Conservation (phyloP, 345 rosid genomes). For the Noccaea bulbosa region DNA sequence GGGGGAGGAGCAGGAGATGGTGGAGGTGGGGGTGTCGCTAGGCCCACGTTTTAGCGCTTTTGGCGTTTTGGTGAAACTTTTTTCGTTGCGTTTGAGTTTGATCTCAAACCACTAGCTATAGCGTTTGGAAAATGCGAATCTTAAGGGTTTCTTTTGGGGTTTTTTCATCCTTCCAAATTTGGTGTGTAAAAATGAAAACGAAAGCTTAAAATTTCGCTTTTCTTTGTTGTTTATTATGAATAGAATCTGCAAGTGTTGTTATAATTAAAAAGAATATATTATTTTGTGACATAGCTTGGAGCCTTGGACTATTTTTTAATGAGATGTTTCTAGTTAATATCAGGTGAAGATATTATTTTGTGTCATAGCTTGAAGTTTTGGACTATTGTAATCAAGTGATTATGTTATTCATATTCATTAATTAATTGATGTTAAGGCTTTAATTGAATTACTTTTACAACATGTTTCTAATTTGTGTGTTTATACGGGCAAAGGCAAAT, state of each 20-base stretch:
- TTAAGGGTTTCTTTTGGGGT: slow-evolving; percentile 20
- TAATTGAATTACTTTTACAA: not conserved
- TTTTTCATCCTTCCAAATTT: not conserved
- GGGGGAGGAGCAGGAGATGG: slow-evolving; percentile 29
- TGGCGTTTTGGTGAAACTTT: slow-evolving; percentile 43
- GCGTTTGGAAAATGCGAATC: slow-evolving; percentile 30
- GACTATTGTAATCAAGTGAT: slow-evolving; percentile 2
- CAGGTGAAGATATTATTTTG: slow-evolving; percentile 2
- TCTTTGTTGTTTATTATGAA: slow-evolving; percentile 27
- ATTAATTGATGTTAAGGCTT: slow-evolving; percentile 7
- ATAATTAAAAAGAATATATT: slow-evolving; percentile 1
- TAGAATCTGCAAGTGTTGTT: slow-evolving; percentile 17
- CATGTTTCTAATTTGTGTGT: slow-evolving; percentile 16
- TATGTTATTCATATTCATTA: slow-evolving; percentile 5
- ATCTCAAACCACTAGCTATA: slow-evolving; percentile 16
- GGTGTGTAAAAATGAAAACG: slow-evolving; percentile 30
- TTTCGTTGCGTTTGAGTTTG: slow-evolving; percentile 36
- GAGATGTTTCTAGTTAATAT: slow-evolving; percentile 1
- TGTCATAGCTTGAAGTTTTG: slow-evolving; percentile 4
- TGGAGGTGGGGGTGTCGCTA: slow-evolving; percentile 33
- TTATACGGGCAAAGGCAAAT: not conserved
- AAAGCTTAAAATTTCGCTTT: not conserved
- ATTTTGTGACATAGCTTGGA: slow-evolving; percentile 19
- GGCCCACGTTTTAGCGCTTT: slow-evolving; percentile 64
- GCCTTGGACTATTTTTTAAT: not conserved